phyloP scores from a whole-genome alignment of 129 eudicot genomes.

The Solidago caesia region DNA sequence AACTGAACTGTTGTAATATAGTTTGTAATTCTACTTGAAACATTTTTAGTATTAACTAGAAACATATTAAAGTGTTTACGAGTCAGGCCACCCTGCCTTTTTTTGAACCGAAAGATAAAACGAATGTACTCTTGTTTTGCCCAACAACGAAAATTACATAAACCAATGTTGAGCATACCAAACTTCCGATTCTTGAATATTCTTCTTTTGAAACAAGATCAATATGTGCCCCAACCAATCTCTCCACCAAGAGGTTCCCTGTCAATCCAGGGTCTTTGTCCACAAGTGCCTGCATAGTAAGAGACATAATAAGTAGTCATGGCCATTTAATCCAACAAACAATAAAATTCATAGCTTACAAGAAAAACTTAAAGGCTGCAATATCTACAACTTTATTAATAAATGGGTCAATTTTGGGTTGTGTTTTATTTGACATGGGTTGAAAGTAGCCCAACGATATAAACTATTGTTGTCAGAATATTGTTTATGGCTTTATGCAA shows the following conservation, averaged over 20 bases:
- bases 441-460: not conserved
- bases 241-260: slow-evolving; percentile 91
- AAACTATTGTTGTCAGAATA: not conserved
- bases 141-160: not conserved
- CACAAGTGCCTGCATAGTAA: slow-evolving; percentile 50
- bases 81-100: not conserved
- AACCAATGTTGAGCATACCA: slow-evolving; percentile 38
- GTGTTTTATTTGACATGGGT: not conserved
- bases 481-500: not conserved
- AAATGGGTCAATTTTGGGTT: not conserved
- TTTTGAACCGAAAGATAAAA: not conserved
- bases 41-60: too few relatives aligned
- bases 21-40: too few relatives aligned
- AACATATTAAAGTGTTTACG: too few relatives aligned
- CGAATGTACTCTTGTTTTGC: not conserved
- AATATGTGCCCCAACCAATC: slow-evolving; percentile 96
- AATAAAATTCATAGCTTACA: not conserved
- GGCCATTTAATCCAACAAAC: not conserved
- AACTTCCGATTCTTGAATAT: slow-evolving; percentile 79
- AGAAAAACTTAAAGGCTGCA: not conserved
- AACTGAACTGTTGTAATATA: too few relatives aligned
- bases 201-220: slow-evolving; percentile 98
- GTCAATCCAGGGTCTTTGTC: slow-evolving; percentile 98
- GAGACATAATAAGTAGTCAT: not conserved
- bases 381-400: not conserved